Evolutionary conservation across 805 yeast genomes (phyloP).

Genomic region (Candida jianshihensis): DNA sequence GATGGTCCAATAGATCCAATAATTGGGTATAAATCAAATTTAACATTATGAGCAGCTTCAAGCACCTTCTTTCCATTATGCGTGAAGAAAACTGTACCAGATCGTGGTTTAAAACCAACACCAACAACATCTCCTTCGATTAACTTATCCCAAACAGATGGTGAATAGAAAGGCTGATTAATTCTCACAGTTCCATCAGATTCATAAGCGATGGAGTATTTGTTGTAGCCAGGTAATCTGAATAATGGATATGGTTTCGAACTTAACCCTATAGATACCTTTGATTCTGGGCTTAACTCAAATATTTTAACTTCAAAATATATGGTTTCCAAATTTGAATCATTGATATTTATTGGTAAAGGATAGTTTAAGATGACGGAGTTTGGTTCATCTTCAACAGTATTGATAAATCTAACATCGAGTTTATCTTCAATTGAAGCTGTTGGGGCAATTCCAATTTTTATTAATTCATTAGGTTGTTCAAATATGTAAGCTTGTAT

Average conservation of each 20-base stretch:
- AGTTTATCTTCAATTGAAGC: slow-evolving; percentile 58
- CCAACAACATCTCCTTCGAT: slow-evolving; percentile 91
- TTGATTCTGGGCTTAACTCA: slow-evolving; percentile 38
- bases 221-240: slow-evolving; percentile 66
- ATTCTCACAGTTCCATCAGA: slow-evolving; percentile 64
- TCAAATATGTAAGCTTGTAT: slow-evolving; percentile 46
- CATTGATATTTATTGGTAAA: slow-evolving; percentile 34
- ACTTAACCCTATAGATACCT: slow-evolving; percentile 58
- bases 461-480: slow-evolving; percentile 5
- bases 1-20: slow-evolving; percentile 32
- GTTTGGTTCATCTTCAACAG: slow-evolving; percentile 7
- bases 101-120: slow-evolving; percentile 73
- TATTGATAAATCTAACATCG: slow-evolving; percentile 32
- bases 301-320: slow-evolving; percentile 84
- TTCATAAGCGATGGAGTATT: slow-evolving; percentile 67
- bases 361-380: slow-evolving; percentile 29
- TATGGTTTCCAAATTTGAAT: slow-evolving; percentile 14
- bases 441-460: slow-evolving; percentile 27
- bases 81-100: slow-evolving; percentile 87
- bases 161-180: slow-evolving; percentile 49
- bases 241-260: slow-evolving; percentile 73
- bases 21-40: slow-evolving; percentile 33
- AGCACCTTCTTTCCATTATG: slow-evolving; percentile 84
- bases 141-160: slow-evolving; percentile 34
- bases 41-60: slow-evolving; percentile 72